Percentiles rank a stretch among this genome's conserved stretches.
These are phyloP conservation scores for Clitoria ternatea DNA, from an alignment of 306 rosid genomes.

Conservation along the genomic window DNA sequence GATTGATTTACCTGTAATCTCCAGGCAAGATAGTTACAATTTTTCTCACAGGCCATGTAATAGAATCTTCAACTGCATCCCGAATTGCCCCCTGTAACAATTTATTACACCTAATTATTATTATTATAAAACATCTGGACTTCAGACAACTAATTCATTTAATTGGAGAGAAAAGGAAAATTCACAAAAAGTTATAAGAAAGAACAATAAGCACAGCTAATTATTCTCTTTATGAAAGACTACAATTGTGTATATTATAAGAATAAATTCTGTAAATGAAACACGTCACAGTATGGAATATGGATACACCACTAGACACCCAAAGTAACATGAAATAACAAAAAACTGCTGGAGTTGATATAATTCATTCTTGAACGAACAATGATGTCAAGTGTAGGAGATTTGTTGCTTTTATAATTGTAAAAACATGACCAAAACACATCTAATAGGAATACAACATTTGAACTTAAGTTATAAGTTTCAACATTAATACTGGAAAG, in stretches of 20 bases:
- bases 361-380: constrained; percentile 7
- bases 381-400: not conserved
- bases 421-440: not conserved
- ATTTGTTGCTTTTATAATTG: not conserved
- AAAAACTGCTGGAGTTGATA: constrained; percentile 4
- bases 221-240: not conserved
- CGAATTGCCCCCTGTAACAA: constrained; percentile 69
- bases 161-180: not conserved
- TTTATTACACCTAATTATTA: constrained; percentile 23
- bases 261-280: not conserved
- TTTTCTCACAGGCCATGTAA: constrained; percentile 97
- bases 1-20: constrained; percentile 74
- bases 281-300: not conserved
- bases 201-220: constrained; percentile 6
- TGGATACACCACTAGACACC: not conserved
- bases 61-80: constrained; percentile 92
- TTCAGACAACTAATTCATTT: not conserved
- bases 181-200: not conserved
- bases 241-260: not conserved
- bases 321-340: not conserved
- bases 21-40: constrained; percentile 89
- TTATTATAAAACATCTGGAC: constrained; percentile 18
- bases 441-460: not conserved
- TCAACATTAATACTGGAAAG: not conserved
- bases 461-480: not conserved